These are phyloP conservation scores for Pogostemon cablin DNA, from an alignment of 257 asterid genomes.

Conservation along the genomic window DNA sequence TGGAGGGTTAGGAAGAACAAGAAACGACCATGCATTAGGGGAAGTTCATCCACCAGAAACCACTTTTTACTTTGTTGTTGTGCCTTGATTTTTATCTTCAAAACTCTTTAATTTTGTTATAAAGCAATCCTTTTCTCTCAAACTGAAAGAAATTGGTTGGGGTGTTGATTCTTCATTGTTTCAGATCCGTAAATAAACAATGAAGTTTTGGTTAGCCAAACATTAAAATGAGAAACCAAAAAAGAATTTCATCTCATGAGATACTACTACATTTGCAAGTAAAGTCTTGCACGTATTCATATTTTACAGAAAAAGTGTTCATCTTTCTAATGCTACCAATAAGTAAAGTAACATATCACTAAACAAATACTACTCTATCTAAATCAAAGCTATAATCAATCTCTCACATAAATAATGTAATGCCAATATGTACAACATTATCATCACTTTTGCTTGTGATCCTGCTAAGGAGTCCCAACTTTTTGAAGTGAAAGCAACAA, in stretches of 20 bases:
- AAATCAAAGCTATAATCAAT: neutral
- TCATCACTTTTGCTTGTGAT: neutral
- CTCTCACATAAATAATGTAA: neutral
- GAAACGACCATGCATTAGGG: too few species aligned
- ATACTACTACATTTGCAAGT: neutral
- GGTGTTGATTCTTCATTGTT: too few species aligned
- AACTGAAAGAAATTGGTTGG: too few species aligned
- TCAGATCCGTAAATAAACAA: too few species aligned
- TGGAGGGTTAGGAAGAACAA: slow-evolving; percentile 42
- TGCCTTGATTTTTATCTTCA: too few species aligned
- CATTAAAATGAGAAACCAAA: too few species aligned
- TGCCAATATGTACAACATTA: slow-evolving; percentile 30
- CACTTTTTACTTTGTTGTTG: too few species aligned
- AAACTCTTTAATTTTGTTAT: too few species aligned
- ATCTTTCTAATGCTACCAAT: neutral
- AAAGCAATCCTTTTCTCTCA: too few species aligned
- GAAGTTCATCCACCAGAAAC: too few species aligned
- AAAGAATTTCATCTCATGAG: neutral
- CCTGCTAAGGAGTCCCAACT: slow-evolving; percentile 32
- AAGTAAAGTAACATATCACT: neutral
- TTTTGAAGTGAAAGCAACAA: slow-evolving; percentile 46
- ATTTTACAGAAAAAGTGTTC: neutral
- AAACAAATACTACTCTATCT: neutral
- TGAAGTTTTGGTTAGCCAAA: too few species aligned
- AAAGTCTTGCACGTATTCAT: neutral